Evolutionary conservation across 192 early-diverging fungal genomes (phyloP).

Genomic region (Backusella psychrophila): DNA sequence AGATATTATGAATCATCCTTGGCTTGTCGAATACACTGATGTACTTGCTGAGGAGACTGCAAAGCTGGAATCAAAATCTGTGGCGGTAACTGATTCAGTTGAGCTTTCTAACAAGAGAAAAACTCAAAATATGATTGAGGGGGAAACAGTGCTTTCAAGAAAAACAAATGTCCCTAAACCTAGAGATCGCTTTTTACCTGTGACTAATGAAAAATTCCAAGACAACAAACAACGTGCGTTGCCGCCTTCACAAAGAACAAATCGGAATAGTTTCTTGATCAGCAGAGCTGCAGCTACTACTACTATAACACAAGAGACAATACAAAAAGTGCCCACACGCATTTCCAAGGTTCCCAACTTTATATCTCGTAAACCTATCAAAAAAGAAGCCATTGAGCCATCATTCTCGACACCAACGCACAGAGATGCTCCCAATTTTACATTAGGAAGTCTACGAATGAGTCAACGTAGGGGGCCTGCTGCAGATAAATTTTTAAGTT

Average conservation of each 20-base stretch:
- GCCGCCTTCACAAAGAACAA: background rate
- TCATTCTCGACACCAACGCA: background rate
- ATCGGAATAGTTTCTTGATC: background rate
- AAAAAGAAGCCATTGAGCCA: background rate
- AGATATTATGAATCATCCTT: conserved; percentile 60
- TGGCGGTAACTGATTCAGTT: background rate
- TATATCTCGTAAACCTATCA: conserved; percentile 5
- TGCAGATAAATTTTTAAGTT: conserved; percentile 14
- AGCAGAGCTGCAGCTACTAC: conserved; percentile 8
- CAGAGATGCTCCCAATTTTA: background rate
- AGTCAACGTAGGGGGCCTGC: conserved; percentile 6
- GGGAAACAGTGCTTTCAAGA: background rate
- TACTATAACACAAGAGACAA: conserved; percentile 5
- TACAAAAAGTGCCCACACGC: background rate
- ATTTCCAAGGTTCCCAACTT: conserved; percentile 6
- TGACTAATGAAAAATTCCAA: background rate
- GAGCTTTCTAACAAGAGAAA: background rate
- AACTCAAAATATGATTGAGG: background rate
- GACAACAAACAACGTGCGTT: background rate
- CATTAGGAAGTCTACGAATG: conserved; percentile 1
- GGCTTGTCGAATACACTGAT: conserved; percentile 31
- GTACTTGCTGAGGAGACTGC: background rate
- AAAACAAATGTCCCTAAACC: background rate
- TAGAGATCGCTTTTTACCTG: background rate
- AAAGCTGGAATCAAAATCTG: background rate